Evolutionary conservation across 352 stramenopile species (phyloP).

Genomic region (Phytophthora vignae): DNA sequence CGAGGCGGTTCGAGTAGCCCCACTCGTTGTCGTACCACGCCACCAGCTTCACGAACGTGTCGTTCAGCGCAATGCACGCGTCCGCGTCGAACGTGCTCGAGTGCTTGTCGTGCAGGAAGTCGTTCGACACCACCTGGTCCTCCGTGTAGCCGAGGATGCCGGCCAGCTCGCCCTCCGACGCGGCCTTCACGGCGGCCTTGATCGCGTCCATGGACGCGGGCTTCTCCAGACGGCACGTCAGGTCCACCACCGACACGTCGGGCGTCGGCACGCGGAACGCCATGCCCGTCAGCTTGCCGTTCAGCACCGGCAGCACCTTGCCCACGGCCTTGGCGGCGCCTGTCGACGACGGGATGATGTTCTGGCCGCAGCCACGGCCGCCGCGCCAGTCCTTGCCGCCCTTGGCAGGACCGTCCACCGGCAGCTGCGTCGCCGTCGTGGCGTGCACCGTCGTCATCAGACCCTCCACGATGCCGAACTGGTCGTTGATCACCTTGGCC

Average conservation of each 20-base stretch:
- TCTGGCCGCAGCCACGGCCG: too few species aligned
- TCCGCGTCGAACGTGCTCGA: constrained; percentile 42
- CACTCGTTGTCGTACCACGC: constrained; percentile 99
- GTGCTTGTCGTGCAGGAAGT: constrained; percentile 96
- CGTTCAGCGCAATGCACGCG: constrained; percentile 84
- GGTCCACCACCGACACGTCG: constrained; percentile 92
- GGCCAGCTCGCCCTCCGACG: constrained; percentile 93
- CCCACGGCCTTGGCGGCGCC: constrained; percentile 92
- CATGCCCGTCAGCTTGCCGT: constrained; percentile 94
- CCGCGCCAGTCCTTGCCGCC: too few species aligned
- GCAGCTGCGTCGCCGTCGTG: too few species aligned
- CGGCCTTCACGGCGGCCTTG: constrained; percentile 95
- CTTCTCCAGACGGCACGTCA: constrained; percentile 85
- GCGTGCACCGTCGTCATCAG: too few species aligned
- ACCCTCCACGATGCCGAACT: constrained; percentile 38
- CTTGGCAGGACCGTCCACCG: too few species aligned
- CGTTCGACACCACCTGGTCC: constrained; percentile 96
- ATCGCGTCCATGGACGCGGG: constrained; percentile 98
- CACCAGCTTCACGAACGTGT: constrained; percentile 99
- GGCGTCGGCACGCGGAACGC: constrained; percentile 91
- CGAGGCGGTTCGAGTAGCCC: constrained; percentile 97
- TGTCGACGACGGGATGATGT: constrained; percentile 99
- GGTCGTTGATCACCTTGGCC: too few species aligned
- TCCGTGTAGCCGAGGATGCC: constrained; percentile 98
- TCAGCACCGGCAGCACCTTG: constrained; percentile 87